phyloP scores from a whole-genome alignment of 805 yeast species.

The Wickerhamiella nectarea region DNA sequence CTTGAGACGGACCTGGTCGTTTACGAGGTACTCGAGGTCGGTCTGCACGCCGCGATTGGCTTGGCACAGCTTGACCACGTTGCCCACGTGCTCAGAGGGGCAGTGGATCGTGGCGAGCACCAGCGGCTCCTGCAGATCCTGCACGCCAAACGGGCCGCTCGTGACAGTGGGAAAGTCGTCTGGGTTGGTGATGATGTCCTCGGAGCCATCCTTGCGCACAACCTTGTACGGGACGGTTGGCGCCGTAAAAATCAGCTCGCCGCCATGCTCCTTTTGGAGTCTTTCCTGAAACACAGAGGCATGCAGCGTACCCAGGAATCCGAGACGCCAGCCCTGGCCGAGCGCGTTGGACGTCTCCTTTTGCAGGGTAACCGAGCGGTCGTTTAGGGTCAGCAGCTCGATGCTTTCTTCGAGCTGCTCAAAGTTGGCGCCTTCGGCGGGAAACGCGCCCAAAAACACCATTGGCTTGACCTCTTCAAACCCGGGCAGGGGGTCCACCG shows the following conservation, averaged over 20 bases:
- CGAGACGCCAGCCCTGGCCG: constrained; percentile 97
- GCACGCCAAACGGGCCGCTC: constrained; percentile 21
- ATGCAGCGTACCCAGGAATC: constrained; percentile 86
- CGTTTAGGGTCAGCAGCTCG: constrained; percentile 77
- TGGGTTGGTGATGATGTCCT: constrained; percentile 67
- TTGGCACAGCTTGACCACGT: constrained; percentile 77
- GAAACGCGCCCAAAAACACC: constrained; percentile 97
- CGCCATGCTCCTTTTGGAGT: constrained; percentile 85
- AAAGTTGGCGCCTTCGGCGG: constrained; percentile 88
- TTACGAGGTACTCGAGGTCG: constrained; percentile 60
- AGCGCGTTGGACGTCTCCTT: constrained; percentile 86
- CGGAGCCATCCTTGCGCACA: constrained; percentile 50
- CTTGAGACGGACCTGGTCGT: constrained; percentile 69
- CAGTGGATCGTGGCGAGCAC: constrained; percentile 84
- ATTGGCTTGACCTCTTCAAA: constrained; percentile 95
- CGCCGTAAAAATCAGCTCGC: constrained; percentile 78
- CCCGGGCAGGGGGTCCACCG: constrained; percentile 74
- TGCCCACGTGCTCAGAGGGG: constrained; percentile 79
- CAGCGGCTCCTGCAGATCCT: constrained; percentile 48
- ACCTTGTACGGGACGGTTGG: constrained; percentile 92
- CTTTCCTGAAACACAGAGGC: constrained; percentile 91
- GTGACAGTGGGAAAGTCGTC: constrained; percentile 69
- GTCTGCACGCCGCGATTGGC: constrained; percentile 69
- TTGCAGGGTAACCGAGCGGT: constrained; percentile 77
- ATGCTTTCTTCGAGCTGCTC: constrained; percentile 80